Percentiles rank a stretch among this genome's conserved stretches.
Evolutionary conservation across 805 yeast genomes (phyloP).

Genomic region (Gaillardinia entomophila): DNA sequence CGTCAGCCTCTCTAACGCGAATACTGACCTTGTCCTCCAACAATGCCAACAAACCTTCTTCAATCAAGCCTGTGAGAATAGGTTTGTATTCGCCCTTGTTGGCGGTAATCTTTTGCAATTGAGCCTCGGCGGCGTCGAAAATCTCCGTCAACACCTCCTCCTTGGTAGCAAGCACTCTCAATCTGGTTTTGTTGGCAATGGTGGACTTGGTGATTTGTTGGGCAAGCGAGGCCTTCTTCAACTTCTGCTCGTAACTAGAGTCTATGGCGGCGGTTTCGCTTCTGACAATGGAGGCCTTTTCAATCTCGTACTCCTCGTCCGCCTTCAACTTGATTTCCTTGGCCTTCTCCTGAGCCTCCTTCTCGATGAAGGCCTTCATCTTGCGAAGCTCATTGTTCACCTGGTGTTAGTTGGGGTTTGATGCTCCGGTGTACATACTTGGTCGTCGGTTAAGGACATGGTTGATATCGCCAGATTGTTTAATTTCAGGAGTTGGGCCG

Average conservation of each 20-base stretch:
- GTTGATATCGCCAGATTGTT: no score
- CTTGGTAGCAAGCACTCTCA: constrained; percentile 81
- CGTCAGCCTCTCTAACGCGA: constrained; percentile 63
- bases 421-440: constrained; percentile 15
- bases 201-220: constrained; percentile 96
- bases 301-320: constrained; percentile 97
- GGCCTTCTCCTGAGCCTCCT: constrained; percentile 99
- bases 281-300: constrained; percentile 91
- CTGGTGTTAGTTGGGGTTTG: constrained; percentile 27
- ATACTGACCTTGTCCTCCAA: constrained; percentile 66
- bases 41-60: constrained; percentile 66
- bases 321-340: constrained; percentile 93
- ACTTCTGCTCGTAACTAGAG: constrained; percentile 66
- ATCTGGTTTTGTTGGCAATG: constrained; percentile 90
- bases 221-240: constrained; percentile 86
- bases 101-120: constrained; percentile 53
- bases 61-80: constrained; percentile 69
- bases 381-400: constrained; percentile 93
- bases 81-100: constrained; percentile 58
- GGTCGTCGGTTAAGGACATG: constrained; percentile 28
- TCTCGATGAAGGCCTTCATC: constrained; percentile 97
- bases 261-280: constrained; percentile 88
- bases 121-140: constrained; percentile 60
- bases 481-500: no score
- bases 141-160: constrained; percentile 69